Conservation (phyloP, 1,284 basidiomycete genomes). For the Amylostereum areolatum region DNA sequence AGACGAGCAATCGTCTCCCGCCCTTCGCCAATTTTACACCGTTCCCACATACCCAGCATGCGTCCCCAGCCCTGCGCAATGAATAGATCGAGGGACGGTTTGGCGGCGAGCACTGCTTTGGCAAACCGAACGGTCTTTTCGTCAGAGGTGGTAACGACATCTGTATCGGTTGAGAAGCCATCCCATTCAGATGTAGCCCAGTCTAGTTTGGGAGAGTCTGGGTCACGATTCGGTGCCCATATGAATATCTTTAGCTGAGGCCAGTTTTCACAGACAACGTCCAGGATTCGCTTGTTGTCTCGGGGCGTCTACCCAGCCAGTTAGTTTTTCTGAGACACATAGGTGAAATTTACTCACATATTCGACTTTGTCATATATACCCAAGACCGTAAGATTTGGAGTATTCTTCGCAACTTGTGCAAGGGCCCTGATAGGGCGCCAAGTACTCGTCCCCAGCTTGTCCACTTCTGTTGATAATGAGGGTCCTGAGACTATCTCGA, state of each 20-base stretch:
- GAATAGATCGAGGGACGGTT: conserved; percentile 7
- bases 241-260: conserved; percentile 9
- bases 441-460: conserved; percentile 3
- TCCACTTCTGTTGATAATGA: conserved; percentile 4
- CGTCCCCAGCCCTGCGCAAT: neutral
- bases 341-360: conserved; percentile 7
- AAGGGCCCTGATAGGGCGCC: conserved; percentile 7
- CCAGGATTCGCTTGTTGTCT: conserved; percentile 10
- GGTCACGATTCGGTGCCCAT: conserved; percentile 9
- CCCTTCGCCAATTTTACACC: too few relatives aligned
- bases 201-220: conserved; percentile 1
- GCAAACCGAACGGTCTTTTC: conserved; percentile 9
- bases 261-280: conserved; percentile 7
- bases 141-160: conserved; percentile 5
- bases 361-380: conserved; percentile 9
- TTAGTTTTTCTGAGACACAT: neutral
- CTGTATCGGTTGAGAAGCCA: conserved; percentile 11
- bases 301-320: conserved; percentile 6
- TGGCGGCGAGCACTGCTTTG: conserved; percentile 6
- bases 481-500: conserved; percentile 2
- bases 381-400: conserved; percentile 6
- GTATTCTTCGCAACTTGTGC: conserved; percentile 6
- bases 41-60: too few relatives aligned
- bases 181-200: neutral
- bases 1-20: too few relatives aligned